Evolutionary conservation across 169 alveolate species (phyloP), one percentile per base, ranked within the genome.

Genomic region (Cryptosporidium tyzzeri): DNA sequence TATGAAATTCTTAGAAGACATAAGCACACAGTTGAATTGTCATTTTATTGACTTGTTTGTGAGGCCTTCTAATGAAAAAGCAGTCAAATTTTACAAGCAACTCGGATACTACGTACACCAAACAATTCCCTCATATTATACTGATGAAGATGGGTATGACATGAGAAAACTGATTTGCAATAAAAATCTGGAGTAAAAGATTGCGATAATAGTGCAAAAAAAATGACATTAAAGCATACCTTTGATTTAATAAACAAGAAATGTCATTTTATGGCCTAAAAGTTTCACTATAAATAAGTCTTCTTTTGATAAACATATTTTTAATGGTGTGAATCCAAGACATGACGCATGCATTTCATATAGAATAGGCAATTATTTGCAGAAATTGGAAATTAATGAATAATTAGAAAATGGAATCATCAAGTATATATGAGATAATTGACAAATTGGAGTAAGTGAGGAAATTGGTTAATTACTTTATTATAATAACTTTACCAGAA

Each of bases 21-120:
- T 95, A 1, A 94, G 97, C 50, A 93, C 93, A 58, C 92, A 93
- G 61, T 92, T 92, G 58, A 96, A 94, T 85, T 98, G 98, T 68
- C 95, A 91, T 89, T 97, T 95, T 92, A 97, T 97, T 39, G 99
- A 97, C 80, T 92, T 97, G 73, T 97, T 96, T 86, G 99, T 97
- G 41, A 92, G 99, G 53, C 95, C 96, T 18, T 92, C 97, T 65
- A 97, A 97, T 93, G 91, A 93, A 58, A 93, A 95, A 0, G 99
- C 99, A 6, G 95, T 96, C 59, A 92, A 87, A 16, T 95, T 97
- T 96, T 97, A 97, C 92, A 86, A 93, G 86, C 91, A 93, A 50
- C 93, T 96, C 37, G 99, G 99, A 51, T 97, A 97, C 92, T 91
- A 85, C 3, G 93, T 96, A 16, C 96, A 94, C 86, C 91, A 96